Conservation (phyloP, 768 basidiomycete genomes). For the Boletus reticulatus region DNA sequence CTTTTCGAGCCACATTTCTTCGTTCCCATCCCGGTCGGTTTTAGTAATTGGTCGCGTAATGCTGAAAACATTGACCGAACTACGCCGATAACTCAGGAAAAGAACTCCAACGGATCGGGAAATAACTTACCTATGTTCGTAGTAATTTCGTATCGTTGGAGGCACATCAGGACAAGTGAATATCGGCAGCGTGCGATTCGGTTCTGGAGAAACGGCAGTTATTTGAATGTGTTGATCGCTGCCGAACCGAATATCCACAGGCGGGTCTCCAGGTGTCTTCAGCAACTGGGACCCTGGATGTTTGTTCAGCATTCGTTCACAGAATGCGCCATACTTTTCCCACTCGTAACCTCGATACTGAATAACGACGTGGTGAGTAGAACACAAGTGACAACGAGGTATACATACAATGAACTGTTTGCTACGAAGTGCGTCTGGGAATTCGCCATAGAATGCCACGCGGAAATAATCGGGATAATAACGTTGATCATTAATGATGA, state of each 20-base stretch:
- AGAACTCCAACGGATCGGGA: neutral
- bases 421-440: constrained; percentile 78
- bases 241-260: constrained; percentile 77
- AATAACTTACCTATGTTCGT: constrained; percentile 70
- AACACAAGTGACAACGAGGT: neutral
- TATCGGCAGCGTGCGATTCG: constrained; percentile 70
- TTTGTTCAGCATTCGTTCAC: constrained; percentile 89
- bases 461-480: constrained; percentile 93
- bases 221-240: constrained; percentile 87
- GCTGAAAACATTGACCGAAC: constrained; percentile 83
- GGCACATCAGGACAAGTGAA: constrained; percentile 87
- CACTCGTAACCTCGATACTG: constrained; percentile 93
- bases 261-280: constrained; percentile 70
- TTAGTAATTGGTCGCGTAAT: constrained; percentile 69
- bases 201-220: constrained; percentile 80
- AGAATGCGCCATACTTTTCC: constrained; percentile 90
- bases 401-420: constrained; percentile 84
- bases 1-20: constrained; percentile 88
- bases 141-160: constrained; percentile 75
- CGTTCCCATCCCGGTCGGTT: constrained; percentile 57
- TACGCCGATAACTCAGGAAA: constrained; percentile 29
- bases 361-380: neutral
- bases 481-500: constrained; percentile 78
- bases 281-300: constrained; percentile 82
- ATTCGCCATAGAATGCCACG: constrained; percentile 91